Evolutionary conservation across 495 filamentous ascomycete species (phyloP).

Genomic region (Aspergillus diversus): DNA sequence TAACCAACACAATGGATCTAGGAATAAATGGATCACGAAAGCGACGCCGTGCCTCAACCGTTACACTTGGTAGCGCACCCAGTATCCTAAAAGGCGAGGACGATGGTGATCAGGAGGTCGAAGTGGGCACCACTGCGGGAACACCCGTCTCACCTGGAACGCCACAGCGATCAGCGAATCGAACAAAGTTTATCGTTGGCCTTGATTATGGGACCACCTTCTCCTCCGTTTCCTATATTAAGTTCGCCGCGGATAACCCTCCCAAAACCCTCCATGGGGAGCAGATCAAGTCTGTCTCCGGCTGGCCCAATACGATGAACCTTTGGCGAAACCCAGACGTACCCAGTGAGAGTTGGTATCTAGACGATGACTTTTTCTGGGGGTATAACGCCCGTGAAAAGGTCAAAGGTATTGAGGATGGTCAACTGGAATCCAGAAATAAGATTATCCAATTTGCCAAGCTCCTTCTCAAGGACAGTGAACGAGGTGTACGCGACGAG

Average conservation of each 20-base stretch:
- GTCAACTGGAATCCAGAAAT: not conserved
- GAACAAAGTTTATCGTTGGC: not conserved
- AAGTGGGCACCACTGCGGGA: no score
- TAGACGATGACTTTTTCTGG: not conserved
- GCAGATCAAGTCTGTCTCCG: not conserved
- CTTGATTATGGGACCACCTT: not conserved
- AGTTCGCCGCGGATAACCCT: not conserved
- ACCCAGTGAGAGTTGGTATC: not conserved
- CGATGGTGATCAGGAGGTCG: no score
- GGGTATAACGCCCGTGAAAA: not conserved
- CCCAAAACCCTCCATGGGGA: not conserved
- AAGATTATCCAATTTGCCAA: constrained; percentile 1
- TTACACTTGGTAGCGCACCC: no score
- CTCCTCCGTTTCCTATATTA: not conserved
- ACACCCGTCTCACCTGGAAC: no score
- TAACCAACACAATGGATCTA: no score
- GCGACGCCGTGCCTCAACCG: no score
- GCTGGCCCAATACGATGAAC: not conserved
- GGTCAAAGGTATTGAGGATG: not conserved
- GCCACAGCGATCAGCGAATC: not conserved
- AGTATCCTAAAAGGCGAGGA: no score
- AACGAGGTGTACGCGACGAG: not conserved
- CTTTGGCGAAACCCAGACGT: not conserved
- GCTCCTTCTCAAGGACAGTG: not conserved
- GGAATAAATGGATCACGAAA: no score